phyloP scores from a whole-genome alignment of 2,329 filamentous ascomycete genomes.

The Arthrobotrys conoides region DNA sequence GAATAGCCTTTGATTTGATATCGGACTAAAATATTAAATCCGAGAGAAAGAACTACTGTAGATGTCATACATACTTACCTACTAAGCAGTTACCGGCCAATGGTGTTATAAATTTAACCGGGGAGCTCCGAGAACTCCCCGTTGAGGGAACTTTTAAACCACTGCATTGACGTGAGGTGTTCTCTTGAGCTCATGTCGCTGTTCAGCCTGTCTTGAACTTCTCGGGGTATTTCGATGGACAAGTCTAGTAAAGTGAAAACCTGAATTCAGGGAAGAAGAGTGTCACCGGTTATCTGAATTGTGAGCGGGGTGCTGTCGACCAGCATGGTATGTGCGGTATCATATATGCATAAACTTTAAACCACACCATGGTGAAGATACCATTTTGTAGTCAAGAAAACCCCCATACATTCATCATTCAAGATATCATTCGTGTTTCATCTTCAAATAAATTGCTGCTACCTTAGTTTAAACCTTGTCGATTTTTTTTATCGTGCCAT shows the following conservation, averaged over 20 bases:
- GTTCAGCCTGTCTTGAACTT: conserved; percentile 22
- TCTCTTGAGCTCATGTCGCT: conserved; percentile 5
- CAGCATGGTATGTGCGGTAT: neutral
- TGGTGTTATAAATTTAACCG: neutral
- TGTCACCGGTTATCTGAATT: neutral
- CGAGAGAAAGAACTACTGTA: neutral
- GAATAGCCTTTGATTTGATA: conserved; percentile 12
- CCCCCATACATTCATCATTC: conserved; percentile 6
- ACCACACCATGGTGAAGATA: neutral
- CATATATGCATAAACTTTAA: neutral
- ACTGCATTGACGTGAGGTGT: neutral
- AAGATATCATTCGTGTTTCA: conserved; percentile 39
- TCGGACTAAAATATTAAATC: neutral
- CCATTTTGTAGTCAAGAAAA: neutral
- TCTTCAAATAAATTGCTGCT: conserved; percentile 43
- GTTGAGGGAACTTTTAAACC: neutral
- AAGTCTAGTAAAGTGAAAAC: neutral
- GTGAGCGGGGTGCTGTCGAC: neutral
- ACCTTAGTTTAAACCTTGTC: conserved; percentile 41
- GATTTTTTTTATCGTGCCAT: conserved; percentile 29
- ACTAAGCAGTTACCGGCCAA: neutral
- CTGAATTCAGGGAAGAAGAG: neutral
- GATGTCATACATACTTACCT: neutral
- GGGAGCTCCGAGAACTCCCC: conserved; percentile 2
- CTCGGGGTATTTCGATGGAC: neutral